Conservation (phyloP, 257 asterid species). For the Voacanga thouarsii region DNA sequence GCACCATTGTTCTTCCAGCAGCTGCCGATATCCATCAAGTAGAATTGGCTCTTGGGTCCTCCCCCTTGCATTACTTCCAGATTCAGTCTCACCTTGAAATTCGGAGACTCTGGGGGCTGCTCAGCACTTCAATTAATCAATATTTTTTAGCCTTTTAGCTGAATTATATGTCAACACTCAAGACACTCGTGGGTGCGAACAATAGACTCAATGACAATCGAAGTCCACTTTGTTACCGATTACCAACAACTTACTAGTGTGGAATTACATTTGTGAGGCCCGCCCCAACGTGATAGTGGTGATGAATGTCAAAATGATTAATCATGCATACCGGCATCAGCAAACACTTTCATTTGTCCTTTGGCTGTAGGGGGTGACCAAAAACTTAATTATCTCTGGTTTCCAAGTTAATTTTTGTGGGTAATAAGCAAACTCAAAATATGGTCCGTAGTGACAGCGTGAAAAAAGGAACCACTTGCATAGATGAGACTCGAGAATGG, state of each 20-base stretch:
- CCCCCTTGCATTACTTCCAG: constrained; percentile 55
- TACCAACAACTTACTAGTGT: neutral
- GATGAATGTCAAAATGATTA: too few relatives aligned
- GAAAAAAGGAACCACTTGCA: neutral
- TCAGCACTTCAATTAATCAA: neutral
- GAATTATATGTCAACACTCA: neutral
- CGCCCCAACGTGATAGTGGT: too few relatives aligned
- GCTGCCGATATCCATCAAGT: constrained; percentile 69
- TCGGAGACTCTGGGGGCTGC: constrained; percentile 63
- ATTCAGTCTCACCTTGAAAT: constrained; percentile 52
- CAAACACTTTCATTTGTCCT: neutral
- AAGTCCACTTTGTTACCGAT: too few relatives aligned
- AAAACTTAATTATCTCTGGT: neutral
- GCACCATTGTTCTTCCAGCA: constrained; percentile 69
- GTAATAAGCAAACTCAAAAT: neutral
- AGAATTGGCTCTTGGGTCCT: constrained; percentile 68
- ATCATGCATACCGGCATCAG: neutral
- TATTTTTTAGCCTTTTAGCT: too few relatives aligned
- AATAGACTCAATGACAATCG: too few relatives aligned
- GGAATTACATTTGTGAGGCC: constrained; percentile 26
- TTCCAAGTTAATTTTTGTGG: neutral
- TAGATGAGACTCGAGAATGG: neutral
- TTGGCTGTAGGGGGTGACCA: neutral
- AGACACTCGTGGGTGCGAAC: too few relatives aligned
- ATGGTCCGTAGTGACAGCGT: too few relatives aligned